Base-by-base conservation (phyloP, 345 rosid species). In the Eucalyptus microcorys region DNA sequence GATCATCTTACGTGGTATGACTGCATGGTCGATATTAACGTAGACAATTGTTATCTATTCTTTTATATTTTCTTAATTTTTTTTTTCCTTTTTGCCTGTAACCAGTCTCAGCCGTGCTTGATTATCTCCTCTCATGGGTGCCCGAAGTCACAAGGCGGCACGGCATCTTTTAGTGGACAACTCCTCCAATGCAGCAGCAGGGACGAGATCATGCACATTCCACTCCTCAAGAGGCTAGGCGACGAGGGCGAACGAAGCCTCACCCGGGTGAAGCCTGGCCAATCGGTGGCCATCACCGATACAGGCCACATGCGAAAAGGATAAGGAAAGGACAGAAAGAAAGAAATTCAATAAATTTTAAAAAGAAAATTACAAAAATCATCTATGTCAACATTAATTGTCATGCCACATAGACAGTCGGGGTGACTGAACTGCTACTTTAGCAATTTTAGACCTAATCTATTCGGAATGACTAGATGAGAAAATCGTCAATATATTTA, bases 381-480 rank as follows among this genome's bases (percentile, higher is more conserved):
- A 7, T 64, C 0, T 4, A 64, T 2, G 2, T 30, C 34, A 10
- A 22, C 3, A 24, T 9, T 8, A 55, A 22, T 24, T 1, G 0
- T 1, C 0, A 0, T 55, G 3, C 61, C 30, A 55, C 30, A 0
- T 9, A 55, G 12, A 50, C 21, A 14, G 3, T 14, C 0, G 14
- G 1, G n/a, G n/a, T 55, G 0, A 22, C 2, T 24, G 0, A 0
- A 1, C 4, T 22, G 5, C 5, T 55, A 0, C 6, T 22, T 55
- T 3, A 55, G 14, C 0, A 55, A 24, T 55, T 24, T 55, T 10
- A 22, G 6, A 55, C 30, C 6, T 9, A 4, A 10, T 8, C 0
- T 24, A 5, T 8, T 55, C 13, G 1, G 13, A 55, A 9, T 22
- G 61, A 55, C 61, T 22, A 55, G 3, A 55, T 24, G 26, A 55